Conservation (phyloP, 2,329 filamentous ascomycete species). For the Periconia sp. region DNA sequence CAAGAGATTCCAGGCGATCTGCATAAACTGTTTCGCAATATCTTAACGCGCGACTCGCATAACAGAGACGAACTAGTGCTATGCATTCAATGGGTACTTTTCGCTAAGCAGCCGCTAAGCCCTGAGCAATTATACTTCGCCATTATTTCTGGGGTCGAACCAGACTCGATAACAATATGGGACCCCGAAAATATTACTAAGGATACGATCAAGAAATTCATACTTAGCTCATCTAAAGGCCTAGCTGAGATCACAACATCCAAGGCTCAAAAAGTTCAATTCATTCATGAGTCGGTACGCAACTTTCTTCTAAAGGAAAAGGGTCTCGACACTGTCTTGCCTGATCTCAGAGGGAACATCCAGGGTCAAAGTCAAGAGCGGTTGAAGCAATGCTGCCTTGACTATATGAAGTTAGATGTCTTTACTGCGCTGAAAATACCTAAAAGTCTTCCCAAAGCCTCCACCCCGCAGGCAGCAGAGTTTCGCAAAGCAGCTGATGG, state of each 20-base stretch:
- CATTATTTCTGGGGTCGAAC: conserved; percentile 7
- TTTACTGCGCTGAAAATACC: conserved; percentile 2
- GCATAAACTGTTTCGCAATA: conserved; percentile 5
- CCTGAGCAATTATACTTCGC: conserved; percentile 13
- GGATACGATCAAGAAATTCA: conserved; percentile 13
- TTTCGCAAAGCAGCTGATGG: conserved; percentile 1
- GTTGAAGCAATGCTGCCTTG: too few relatives aligned
- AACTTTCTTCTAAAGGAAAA: conserved; percentile 44
- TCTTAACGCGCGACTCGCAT: too few relatives aligned
- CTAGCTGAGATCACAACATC: conserved; percentile 17
- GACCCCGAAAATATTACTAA: conserved; percentile 25
- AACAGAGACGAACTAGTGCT: too few relatives aligned
- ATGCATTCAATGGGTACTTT: too few relatives aligned
- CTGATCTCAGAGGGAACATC: conserved; percentile 33
- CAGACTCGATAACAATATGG: conserved; percentile 11
- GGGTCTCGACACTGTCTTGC: conserved; percentile 30
- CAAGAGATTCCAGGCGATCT: conserved; percentile 7
- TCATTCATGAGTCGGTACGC: conserved; percentile 24
- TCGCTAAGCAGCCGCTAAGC: too few relatives aligned
- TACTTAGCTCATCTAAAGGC: conserved; percentile 19
- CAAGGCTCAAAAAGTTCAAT: conserved; percentile 26
- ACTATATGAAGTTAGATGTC: conserved; percentile 39
- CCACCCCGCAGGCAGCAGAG: too few relatives aligned
- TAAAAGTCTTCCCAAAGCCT: too few relatives aligned
- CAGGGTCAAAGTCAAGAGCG: conserved; percentile 45